These are phyloP conservation scores for Mesotaenium endlicherianum DNA, from an alignment of 139 green algal species.

Conservation along the genomic window DNA sequence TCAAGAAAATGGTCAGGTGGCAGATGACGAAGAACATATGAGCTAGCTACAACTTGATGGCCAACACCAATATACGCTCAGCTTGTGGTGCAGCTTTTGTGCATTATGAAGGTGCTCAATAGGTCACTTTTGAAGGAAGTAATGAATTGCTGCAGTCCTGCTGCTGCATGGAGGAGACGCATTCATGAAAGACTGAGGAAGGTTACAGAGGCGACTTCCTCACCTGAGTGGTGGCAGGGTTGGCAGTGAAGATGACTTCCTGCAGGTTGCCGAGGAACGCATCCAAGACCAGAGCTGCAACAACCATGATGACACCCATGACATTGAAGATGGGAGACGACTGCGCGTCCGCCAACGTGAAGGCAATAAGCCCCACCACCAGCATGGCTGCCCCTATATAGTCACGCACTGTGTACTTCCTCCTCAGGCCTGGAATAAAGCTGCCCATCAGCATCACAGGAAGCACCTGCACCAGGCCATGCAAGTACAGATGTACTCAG, in stretches of 20 bases:
- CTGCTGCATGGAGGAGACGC: too few relatives aligned
- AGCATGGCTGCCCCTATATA: conserved; percentile 20
- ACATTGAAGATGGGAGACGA: conserved; percentile 9
- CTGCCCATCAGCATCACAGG: conserved; percentile 25
- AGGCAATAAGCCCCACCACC: conserved; percentile 27
- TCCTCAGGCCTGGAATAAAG: conserved; percentile 27
- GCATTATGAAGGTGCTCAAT: too few relatives aligned
- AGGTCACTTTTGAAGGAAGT: too few relatives aligned
- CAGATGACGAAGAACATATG: too few relatives aligned
- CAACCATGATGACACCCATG: conserved; percentile 22
- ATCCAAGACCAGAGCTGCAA: conserved; percentile 21
- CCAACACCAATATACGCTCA: too few relatives aligned
- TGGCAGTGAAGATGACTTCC: conserved; percentile 16
- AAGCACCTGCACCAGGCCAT: conserved; percentile 19
- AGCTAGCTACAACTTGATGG: too few relatives aligned
- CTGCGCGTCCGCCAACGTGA: conserved; percentile 15
- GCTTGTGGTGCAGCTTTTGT: too few relatives aligned
- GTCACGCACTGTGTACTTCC: conserved; percentile 6
- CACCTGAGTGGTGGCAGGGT: conserved; percentile 21
- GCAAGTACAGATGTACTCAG: too few relatives aligned
- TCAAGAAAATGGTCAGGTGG: too few relatives aligned
- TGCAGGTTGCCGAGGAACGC: conserved; percentile 39
- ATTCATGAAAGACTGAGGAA: too few relatives aligned
- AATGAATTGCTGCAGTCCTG: too few relatives aligned
- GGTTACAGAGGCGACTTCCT: neutral